Base-by-base conservation (phyloP, 2,329 filamentous ascomycete genomes). In the Aspergillus amoenus region DNA sequence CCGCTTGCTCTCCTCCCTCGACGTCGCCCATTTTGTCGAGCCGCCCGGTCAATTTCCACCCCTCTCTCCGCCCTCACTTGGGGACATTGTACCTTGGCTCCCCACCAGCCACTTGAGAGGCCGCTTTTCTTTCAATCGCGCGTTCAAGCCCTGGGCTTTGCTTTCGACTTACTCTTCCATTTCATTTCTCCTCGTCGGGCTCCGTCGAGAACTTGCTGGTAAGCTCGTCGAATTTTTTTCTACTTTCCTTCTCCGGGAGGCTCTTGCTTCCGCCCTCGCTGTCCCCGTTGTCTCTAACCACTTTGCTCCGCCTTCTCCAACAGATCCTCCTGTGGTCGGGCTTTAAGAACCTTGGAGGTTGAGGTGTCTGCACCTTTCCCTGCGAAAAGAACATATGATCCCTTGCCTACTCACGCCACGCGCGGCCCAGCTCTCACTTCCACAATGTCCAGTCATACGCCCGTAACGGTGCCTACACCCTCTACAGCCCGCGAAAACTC, bases 371-470 rank as follows among this genome's bases (percentile, higher is more conserved):
- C 41, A 51, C 27, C 18, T 37, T 32, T 49, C 27, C 56, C 54
- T 24, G 32, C 47, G 46, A 51, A 45, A 34, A 40, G 22, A 59
- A 57, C 55, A 53, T 51, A 48, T 44, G 49, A 39, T 42, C 44
- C 51, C 55, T 61, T 64, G 60, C 51, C 62, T 41, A 52, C 61
- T 47, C 63, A 60, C 24, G 55, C 63, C 42, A 63, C 67, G 42
- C 64, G 67, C 55, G 59, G 62, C 61, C 64, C 63, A 61, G 53
- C 51, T 55, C 55, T 60, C 51, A 57, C 42, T 56, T 63, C 61
- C 64, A 66, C 58, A 58, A 71, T 71, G 70, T 65, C 68, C 61
- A 65, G 66, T 55, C 63, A 64, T 56, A 56, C 59, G 61, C 62
- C 69, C 58, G 60, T 64, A 18, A 60, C 65, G 27, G 50, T 59